phyloP scores from a whole-genome alignment of 2,329 filamentous ascomycete genomes.

The Corynespora cassiicola region DNA sequence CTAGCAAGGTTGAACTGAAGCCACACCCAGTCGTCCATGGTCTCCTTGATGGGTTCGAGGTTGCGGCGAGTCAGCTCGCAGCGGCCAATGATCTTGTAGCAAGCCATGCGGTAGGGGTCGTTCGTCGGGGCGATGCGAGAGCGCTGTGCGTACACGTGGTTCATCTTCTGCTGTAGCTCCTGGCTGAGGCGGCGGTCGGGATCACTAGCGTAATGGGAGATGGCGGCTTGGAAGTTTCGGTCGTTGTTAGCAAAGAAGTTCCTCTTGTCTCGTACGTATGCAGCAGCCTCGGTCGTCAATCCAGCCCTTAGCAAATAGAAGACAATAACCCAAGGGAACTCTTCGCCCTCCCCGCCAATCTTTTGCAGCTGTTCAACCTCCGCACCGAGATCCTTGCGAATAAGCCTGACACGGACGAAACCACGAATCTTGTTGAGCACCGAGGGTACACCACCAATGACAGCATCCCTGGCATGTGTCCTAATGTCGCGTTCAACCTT shows the following conservation, averaged over 20 bases:
- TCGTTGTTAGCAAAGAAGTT: constrained; percentile 89
- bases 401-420: constrained; percentile 82
- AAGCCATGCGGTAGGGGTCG: constrained; percentile 95
- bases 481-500: constrained; percentile 79
- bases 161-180: constrained; percentile 84
- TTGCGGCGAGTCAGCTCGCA: constrained; percentile 66
- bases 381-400: constrained; percentile 81
- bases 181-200: constrained; percentile 78
- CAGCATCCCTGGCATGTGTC: constrained; percentile 87
- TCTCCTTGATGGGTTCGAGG: constrained; percentile 64
- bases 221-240: constrained; percentile 85
- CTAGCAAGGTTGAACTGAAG: constrained; percentile 68
- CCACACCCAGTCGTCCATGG: constrained; percentile 72
- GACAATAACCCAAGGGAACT: constrained; percentile 92
- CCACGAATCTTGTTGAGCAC: constrained; percentile 90
- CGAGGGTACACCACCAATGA: constrained; percentile 86
- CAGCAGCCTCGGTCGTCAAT: constrained; percentile 80
- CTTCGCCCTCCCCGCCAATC: constrained; percentile 66
- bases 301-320: constrained; percentile 91
- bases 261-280: constrained; percentile 84
- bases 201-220: constrained; percentile 81
- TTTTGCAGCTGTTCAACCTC: constrained; percentile 83
- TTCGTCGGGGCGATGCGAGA: constrained; percentile 83
- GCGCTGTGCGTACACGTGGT: constrained; percentile 86
- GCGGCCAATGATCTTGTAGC: constrained; percentile 95